Percentiles rank a stretch among this genome's conserved stretches.
phyloP scores from a whole-genome alignment of 345 rosid genomes.

The Moricandia moricandioides region DNA sequence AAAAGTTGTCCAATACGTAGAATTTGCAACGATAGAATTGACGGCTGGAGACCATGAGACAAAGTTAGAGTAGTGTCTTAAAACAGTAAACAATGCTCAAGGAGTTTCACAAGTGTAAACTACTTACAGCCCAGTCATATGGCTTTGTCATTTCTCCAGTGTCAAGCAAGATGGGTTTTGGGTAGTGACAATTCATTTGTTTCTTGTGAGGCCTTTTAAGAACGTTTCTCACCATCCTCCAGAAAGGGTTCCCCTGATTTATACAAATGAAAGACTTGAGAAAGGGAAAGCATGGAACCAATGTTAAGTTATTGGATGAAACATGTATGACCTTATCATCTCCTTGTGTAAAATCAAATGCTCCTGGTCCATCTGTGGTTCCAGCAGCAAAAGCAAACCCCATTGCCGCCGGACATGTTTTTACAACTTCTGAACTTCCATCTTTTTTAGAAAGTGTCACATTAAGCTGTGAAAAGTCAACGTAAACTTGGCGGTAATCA shows the following conservation, averaged over 20 bases:
- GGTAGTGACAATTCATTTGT: conserved; percentile 80
- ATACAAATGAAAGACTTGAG: conserved; percentile 14
- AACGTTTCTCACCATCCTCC: conserved; percentile 77
- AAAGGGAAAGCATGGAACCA: neutral
- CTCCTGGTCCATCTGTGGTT: no score
- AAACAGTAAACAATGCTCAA: neutral
- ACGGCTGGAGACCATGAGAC: conserved; percentile 56
- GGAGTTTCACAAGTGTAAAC: neutral
- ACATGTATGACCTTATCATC: no score
- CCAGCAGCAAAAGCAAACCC: no score
- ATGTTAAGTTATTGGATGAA: conserved; percentile 12
- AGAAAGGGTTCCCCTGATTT: conserved; percentile 87
- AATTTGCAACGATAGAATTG: conserved; percentile 93
- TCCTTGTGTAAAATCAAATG: no score
- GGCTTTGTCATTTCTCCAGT: no score
- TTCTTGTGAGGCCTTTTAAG: conserved; percentile 66
- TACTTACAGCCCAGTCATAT: conserved; percentile 93
- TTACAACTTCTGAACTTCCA: no score
- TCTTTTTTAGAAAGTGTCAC: no score
- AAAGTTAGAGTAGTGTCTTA: conserved; percentile 15
- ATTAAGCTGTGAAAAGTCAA: no score
- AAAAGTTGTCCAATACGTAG: conserved; percentile 86
- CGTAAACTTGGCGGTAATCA: no score
- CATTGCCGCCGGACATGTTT: no score
- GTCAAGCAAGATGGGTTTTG: no score